phyloP scores from a whole-genome alignment of 148 eudicot genomes.

The Persicaria maculosa region DNA sequence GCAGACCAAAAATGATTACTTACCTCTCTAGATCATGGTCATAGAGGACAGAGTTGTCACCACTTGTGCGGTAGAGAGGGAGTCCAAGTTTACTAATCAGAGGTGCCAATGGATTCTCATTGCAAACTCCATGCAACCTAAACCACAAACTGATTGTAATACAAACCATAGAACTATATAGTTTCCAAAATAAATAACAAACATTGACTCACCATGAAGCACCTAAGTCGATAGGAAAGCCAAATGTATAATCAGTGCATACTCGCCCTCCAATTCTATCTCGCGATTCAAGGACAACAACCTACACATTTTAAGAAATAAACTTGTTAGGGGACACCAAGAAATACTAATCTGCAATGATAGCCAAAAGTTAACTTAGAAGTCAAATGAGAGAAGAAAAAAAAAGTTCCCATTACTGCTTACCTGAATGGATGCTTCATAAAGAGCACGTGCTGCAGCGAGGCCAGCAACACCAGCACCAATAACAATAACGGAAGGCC shows the following conservation, averaged over 20 bases:
- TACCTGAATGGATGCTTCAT: slow-evolving; percentile 93
- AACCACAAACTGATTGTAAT: slow-evolving; percentile 16
- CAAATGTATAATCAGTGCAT: slow-evolving; percentile 91
- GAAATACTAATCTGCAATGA: background rate
- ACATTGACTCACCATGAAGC: slow-evolving; percentile 74
- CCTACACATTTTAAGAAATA: slow-evolving; percentile 35
- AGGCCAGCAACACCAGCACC: slow-evolving; percentile 94
- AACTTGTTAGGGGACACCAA: background rate
- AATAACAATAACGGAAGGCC: slow-evolving; percentile 77
- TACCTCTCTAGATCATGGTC: slow-evolving; percentile 99
- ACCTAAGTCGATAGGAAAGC: slow-evolving; percentile 93
- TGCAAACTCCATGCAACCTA: slow-evolving; percentile 98
- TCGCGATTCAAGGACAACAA: slow-evolving; percentile 77
- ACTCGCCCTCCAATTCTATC: slow-evolving; percentile 96
- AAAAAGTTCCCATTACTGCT: background rate
- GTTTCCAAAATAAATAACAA: background rate
- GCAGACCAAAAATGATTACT: background rate
- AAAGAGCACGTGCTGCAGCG: slow-evolving; percentile 90
- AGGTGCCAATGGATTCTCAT: slow-evolving; percentile 95
- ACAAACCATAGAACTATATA: background rate
- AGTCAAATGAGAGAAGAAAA: background rate
- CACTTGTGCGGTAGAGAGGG: slow-evolving; percentile 95
- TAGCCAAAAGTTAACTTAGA: background rate
- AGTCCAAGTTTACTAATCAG: slow-evolving; percentile 90
- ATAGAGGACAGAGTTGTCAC: slow-evolving; percentile 91